Base-by-base conservation (phyloP, 805 yeast species). In the Pichia californica region DNA sequence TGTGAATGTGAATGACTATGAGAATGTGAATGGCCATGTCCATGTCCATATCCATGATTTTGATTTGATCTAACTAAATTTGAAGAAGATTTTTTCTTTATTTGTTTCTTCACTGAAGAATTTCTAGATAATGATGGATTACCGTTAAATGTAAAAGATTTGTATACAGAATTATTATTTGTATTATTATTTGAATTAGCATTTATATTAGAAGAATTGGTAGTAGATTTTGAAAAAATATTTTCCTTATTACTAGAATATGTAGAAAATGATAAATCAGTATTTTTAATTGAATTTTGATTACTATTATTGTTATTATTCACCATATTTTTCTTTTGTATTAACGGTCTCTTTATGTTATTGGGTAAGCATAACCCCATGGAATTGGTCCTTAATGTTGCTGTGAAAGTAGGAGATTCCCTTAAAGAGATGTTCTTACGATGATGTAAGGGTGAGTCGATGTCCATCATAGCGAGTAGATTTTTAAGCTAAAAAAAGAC, bases 211-310 rank as follows among this genome's bases (percentile, higher is more conserved):
- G 23, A 5, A 10, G 8, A 6, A 19, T 10, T 31, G 13, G 8
- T 31, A 19, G 6, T 33, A 15, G 36, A 2, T n/a, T 23, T 16
- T 10, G 10, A 23, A 23, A 18, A 18, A 20, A 34, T 38, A 43
- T 43, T 43, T 34, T 43, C 46, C 19, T 43, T 43, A 35, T 41
- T 41, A 10, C 23, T 5, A 7, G 36, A 29, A n/a, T n/a, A n/a
- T n/a, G n/a, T n/a, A 4, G 40, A 36, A 26, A 36, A 36, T 31
- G 37, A 36, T 7, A 41, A 21, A 26, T 41, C 41, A n/a, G 14
- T 27, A 28, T 23, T 28, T 2, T 7, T 21, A 10, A n/a, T 14
- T 9, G 31, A 26, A 37, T 19, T n/a, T n/a, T n/a, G n/a, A n/a
- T n/a, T n/a, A n/a, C n/a, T n/a, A n/a, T n/a, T n/a, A n/a, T n/a